Percentiles rank a stretch among this genome's conserved stretches.
Conservation (phyloP, 805 yeast species). For the Nakazawaea ambrosiae region DNA sequence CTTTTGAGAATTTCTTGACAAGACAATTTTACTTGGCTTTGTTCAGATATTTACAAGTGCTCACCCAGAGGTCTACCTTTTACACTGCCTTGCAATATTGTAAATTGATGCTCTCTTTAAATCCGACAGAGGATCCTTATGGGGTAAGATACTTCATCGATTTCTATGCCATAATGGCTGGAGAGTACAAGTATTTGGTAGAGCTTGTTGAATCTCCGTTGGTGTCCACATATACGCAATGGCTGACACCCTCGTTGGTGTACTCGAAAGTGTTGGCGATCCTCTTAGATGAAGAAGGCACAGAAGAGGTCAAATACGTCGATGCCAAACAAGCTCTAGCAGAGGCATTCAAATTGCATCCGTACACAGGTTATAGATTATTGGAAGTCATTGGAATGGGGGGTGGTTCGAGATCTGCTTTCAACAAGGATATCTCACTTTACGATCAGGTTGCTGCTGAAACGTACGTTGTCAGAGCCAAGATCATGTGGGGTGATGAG, state of each 20-base stretch:
- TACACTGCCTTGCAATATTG: constrained; percentile 72
- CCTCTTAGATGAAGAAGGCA: constrained; percentile 18
- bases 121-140: constrained; percentile 74
- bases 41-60: constrained; percentile 61
- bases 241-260: constrained; percentile 70
- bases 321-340: constrained; percentile 42
- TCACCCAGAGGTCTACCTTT: constrained; percentile 73
- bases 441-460: constrained; percentile 38
- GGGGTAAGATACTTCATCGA: constrained; percentile 83
- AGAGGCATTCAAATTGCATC: constrained; percentile 47
- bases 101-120: constrained; percentile 58
- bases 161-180: constrained; percentile 61
- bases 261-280: constrained; percentile 63
- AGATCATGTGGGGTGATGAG: constrained; percentile 45
- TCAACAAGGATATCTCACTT: constrained; percentile 19
- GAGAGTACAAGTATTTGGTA: constrained; percentile 56
- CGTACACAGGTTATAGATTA: constrained; percentile 47
- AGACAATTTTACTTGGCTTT: constrained; percentile 70
- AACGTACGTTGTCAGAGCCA: constrained; percentile 53
- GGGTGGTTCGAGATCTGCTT: constrained; percentile 18
- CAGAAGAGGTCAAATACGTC: constrained; percentile 26
- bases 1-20: constrained; percentile 68
- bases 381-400: constrained; percentile 41
- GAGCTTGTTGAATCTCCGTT: constrained; percentile 52
- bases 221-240: constrained; percentile 46